Percentiles rank a stretch among this genome's conserved stretches.
Evolutionary conservation across 108 stramenopile genomes (phyloP).

Genomic region (Nitzschia inconspicua): DNA sequence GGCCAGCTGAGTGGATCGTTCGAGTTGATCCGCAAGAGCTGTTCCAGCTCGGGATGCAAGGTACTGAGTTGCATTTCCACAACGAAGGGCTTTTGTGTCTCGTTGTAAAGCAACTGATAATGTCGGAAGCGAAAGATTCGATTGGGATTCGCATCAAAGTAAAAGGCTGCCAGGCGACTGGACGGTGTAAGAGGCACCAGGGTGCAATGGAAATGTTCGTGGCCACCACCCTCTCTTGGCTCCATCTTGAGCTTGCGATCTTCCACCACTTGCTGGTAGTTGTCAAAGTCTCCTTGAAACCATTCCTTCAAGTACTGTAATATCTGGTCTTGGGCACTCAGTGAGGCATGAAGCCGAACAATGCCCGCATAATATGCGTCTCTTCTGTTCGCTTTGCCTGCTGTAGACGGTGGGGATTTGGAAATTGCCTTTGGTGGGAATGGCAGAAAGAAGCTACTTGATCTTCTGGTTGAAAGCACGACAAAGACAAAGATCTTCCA

Average conservation of each 20-base stretch:
- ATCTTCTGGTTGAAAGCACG: no score
- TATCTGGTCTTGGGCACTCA: no score
- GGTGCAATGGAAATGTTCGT: constrained; percentile 83
- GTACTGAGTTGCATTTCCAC: constrained; percentile 65
- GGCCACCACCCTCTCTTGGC: constrained; percentile 83
- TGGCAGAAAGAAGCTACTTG: no score
- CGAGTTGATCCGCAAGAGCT: constrained; percentile 20
- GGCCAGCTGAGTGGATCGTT: constrained; percentile 39
- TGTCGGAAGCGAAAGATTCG: constrained; percentile 82
- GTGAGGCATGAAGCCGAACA: no score
- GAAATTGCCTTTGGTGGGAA: no score
- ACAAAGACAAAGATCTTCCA: no score
- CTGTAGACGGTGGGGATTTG: no score
- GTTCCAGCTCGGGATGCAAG: constrained; percentile 51
- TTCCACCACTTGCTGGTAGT: constrained; percentile 72
- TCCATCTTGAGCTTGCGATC: constrained; percentile 49
- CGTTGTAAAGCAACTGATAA: constrained; percentile 41
- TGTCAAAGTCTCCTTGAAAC: constrained; percentile 88
- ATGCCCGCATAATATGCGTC: no score
- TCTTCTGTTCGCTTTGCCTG: no score
- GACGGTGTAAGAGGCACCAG: constrained; percentile 53
- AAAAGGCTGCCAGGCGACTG: constrained; percentile 68
- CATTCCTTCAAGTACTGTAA: no score
- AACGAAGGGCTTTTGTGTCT: not conserved
- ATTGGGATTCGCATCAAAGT: constrained; percentile 76